Evolutionary conservation across 371 early-diverging fungal genomes (phyloP).

Genomic region (Sporodiniella umbellata): DNA sequence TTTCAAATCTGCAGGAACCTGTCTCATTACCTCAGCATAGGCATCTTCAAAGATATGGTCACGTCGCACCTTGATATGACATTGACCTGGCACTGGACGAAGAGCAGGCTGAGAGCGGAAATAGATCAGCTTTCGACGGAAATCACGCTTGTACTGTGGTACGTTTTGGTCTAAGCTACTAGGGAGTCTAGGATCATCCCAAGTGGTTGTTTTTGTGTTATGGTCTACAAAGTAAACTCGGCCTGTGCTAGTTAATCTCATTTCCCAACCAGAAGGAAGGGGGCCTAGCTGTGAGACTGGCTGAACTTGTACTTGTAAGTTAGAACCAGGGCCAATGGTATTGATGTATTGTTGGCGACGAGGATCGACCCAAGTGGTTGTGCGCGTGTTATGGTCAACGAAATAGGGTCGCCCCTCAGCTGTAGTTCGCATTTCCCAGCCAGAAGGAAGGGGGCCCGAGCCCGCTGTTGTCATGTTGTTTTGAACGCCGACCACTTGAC

Average conservation of each 20-base stretch:
- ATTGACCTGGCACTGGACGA: conserved; percentile 85
- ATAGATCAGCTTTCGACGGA: conserved; percentile 92
- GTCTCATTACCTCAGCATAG: conserved; percentile 89
- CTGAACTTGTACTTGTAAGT: conserved; percentile 63
- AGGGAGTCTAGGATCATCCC: conserved; percentile 97
- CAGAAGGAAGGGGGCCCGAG: conserved; percentile 57
- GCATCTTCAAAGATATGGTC: conserved; percentile 92
- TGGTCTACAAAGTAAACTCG: conserved; percentile 94
- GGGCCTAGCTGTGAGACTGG: conserved; percentile 82
- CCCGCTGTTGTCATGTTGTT: conserved; percentile 66
- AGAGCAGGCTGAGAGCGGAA: conserved; percentile 92
- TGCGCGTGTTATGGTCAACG: conserved; percentile 96
- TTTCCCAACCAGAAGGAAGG: conserved; percentile 96
- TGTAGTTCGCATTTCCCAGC: conserved; percentile 68
- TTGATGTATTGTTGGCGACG: conserved; percentile 66
- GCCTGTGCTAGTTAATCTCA: conserved; percentile 90
- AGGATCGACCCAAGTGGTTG: conserved; percentile 96
- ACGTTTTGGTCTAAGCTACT: conserved; percentile 91
- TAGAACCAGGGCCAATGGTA: conserved; percentile 51
- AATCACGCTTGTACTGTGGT: conserved; percentile 98
- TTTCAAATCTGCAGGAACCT: conserved; percentile 81
- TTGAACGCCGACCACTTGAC: conserved; percentile 10
- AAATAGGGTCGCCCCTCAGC: conserved; percentile 93
- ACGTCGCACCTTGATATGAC: conserved; percentile 87
- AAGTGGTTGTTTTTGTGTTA: conserved; percentile 88